Conservation (phyloP, 1,139 yeast genomes). For the Meyerozyma guilliermondii region DNA sequence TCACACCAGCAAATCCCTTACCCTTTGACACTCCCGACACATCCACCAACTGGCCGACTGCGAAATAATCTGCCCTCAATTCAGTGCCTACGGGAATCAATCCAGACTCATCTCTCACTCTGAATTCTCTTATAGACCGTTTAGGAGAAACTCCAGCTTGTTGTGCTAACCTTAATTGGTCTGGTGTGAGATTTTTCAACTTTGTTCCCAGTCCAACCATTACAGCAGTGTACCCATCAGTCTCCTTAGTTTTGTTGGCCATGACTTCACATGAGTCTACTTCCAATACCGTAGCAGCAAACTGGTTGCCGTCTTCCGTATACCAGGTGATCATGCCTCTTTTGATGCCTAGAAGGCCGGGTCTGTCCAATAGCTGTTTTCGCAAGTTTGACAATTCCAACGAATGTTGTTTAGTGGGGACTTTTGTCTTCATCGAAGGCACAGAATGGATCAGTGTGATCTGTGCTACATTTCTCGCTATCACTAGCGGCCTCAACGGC, state of each 20-base stretch:
- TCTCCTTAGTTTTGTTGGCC: slow-evolving; percentile 58
- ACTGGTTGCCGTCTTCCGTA: slow-evolving; percentile 59
- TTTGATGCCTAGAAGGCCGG: slow-evolving; percentile 81
- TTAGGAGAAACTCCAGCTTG: slow-evolving; percentile 85
- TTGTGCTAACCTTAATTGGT: slow-evolving; percentile 73
- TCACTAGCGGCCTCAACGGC: slow-evolving; percentile 10
- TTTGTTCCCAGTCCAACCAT: slow-evolving; percentile 83
- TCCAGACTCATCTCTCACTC: slow-evolving; percentile 62
- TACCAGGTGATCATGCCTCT: slow-evolving; percentile 90
- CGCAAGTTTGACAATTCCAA: slow-evolving; percentile 56
- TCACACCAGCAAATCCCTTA: slow-evolving; percentile 97
- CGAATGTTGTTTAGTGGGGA: slow-evolving; percentile 48
- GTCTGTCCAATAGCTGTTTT: slow-evolving; percentile 64
- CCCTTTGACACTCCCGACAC: slow-evolving; percentile 79
- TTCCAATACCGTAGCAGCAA: slow-evolving; percentile 82
- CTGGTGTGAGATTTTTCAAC: slow-evolving; percentile 58
- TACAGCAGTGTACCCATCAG: slow-evolving; percentile 80
- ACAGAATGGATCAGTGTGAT: slow-evolving; percentile 51
- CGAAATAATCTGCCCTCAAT: slow-evolving; percentile 77
- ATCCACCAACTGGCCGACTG: slow-evolving; percentile 80
- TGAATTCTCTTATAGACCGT: slow-evolving; percentile 67
- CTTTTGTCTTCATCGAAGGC: slow-evolving; percentile 39
- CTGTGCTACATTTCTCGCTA: slow-evolving; percentile 39
- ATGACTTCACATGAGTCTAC: slow-evolving; percentile 86
- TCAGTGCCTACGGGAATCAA: slow-evolving; percentile 75